phyloP scores from a whole-genome alignment of 768 basidiomycete species.

The Lactarius sanguifluus region DNA sequence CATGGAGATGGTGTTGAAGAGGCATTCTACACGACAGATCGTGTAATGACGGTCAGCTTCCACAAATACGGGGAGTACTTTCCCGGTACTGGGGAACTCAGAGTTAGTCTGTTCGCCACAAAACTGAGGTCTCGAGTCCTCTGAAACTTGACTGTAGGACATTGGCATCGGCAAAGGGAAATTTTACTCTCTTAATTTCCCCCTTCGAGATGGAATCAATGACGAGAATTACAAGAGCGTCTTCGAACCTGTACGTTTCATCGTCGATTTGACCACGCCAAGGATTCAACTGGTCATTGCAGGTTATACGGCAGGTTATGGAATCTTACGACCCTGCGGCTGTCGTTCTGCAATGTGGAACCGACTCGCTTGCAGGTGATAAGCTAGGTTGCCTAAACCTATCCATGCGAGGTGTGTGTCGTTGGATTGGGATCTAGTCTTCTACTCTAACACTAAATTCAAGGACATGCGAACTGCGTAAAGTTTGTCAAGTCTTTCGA shows the following conservation, averaged over 20 bases:
- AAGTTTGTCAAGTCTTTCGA: constrained; percentile 96
- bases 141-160: constrained; percentile 52
- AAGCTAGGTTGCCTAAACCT: constrained; percentile 95
- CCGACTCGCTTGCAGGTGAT: constrained; percentile 95
- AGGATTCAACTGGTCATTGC: constrained; percentile 12
- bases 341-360: constrained; percentile 95
- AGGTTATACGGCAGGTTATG: constrained; percentile 95
- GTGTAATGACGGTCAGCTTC: constrained; percentile 98
- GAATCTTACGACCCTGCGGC: constrained; percentile 92
- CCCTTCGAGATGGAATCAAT: constrained; percentile 89
- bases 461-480: constrained; percentile 96
- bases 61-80: constrained; percentile 99
- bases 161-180: constrained; percentile 93
- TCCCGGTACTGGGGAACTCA: constrained; percentile 96
- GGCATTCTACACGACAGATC: constrained; percentile 97
- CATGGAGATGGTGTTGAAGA: constrained; percentile 99
- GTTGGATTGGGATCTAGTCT: neutral
- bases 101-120: constrained; percentile 49
- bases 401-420: constrained; percentile 78
- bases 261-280: neutral
- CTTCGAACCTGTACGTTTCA: constrained; percentile 81
- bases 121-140: neutral
- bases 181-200: constrained; percentile 92
- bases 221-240: constrained; percentile 94
- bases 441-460: constrained; percentile 3